A percentile compares a stretch with the other conserved stretches of the same genome.
phyloP scores from a whole-genome alignment of 2,329 filamentous ascomycete genomes.

The Elsinoe perseae region DNA sequence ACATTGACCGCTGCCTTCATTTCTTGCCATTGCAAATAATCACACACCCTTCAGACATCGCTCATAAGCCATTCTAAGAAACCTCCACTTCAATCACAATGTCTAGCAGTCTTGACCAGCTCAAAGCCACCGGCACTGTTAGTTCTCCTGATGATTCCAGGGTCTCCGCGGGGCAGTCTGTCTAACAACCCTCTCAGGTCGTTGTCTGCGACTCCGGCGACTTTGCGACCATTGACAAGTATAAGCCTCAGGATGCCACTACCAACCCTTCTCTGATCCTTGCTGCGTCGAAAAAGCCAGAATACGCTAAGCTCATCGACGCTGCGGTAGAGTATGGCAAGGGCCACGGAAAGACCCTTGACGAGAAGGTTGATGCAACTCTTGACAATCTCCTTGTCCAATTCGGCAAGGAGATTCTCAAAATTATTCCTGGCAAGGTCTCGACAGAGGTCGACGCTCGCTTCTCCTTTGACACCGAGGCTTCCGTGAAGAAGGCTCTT shows the following conservation, averaged over 20 bases:
- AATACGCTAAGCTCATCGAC: constrained; percentile 91
- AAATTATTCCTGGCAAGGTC: constrained; percentile 96
- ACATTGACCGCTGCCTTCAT: constrained; percentile 1
- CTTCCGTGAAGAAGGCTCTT: constrained; percentile 88
- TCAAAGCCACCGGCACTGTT: constrained; percentile 95
- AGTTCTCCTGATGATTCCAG: constrained; percentile 38
- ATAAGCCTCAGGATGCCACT: constrained; percentile 99
- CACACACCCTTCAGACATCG: background rate
- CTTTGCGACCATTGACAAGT: constrained; percentile 84
- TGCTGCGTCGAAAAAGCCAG: constrained; percentile 93
- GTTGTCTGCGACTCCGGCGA: constrained; percentile 96
- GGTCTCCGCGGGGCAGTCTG: constrained; percentile 12
- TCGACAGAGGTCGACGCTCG: constrained; percentile 96
- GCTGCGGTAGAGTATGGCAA: constrained; percentile 79
- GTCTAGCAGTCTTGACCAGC: constrained; percentile 87
- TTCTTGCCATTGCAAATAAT: constrained; percentile 4
- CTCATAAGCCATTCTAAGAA: background rate
- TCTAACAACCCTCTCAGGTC: constrained; percentile 48
- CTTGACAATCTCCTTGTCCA: constrained; percentile 93
- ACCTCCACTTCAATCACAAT: constrained; percentile 41
- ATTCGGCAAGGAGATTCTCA: constrained; percentile 95
- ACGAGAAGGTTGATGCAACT: constrained; percentile 79
- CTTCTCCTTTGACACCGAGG: constrained; percentile 92
- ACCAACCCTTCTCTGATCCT: constrained; percentile 99
- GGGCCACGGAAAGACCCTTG: constrained; percentile 56